Evolutionary conservation across 192 early-diverging fungal species (phyloP), one percentile per base, ranked within the genome.

Genomic region (Coemansia sp.): DNA sequence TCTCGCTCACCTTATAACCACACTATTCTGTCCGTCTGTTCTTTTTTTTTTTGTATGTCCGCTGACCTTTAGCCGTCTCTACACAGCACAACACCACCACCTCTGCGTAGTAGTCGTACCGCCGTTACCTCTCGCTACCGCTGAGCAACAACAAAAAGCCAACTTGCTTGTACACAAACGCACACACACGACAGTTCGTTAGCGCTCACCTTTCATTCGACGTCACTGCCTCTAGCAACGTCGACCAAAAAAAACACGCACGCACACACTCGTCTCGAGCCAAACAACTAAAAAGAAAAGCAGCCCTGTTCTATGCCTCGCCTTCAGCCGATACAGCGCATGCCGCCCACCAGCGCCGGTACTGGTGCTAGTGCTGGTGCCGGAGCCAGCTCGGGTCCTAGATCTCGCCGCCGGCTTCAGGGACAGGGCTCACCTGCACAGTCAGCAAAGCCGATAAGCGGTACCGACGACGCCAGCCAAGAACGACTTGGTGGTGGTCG

Each of bases 401-500:
- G 62, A 64, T 59, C 67, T 38, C 61, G 66, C 24, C 72, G 50
- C 44, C 71, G 65, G 18, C 50, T 56, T 47, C 67, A 59, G 58
- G 12, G 38, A 20, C 47, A 66, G 18, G 30, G 16, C 2, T 66
- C 53, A 35, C 55, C 64, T 24, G 50, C 32, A 30, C 53, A 35
- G 29, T 55, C 53, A 6, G 38, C 64, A 29, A 53, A 66, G 64
- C 53, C 13, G 6, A 39, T 35, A 12, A 20, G 39, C 35, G 34
- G 61, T 32, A 24, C 61, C 37, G 67, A 68, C 40, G 64, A 59
- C 29, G 62, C 66, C 20, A 45, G 52, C 52, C 52, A 55, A 61
- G 58, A 62, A 41, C 61, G 58, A 64, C 37, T 22, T 59, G 73
- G 73, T 30, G 73, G 73, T n/a, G 73, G 62, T 29, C 64, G 38